phyloP scores from a whole-genome alignment of 495 filamentous ascomycete species.

The Aspergillus campestris region DNA sequence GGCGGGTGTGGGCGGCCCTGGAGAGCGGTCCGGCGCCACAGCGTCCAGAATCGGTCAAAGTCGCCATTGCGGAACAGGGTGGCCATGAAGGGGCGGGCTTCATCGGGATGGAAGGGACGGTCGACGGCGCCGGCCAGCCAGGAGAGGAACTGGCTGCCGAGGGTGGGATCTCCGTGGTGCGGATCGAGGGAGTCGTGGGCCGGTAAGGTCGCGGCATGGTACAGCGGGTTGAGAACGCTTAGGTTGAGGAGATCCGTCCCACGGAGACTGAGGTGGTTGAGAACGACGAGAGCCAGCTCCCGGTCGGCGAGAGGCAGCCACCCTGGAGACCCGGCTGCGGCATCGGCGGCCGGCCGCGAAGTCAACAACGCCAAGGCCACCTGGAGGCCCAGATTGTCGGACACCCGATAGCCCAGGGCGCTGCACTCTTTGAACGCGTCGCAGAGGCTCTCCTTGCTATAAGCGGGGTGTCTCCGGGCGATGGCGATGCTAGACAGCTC shows the following conservation, averaged over 20 bases:
- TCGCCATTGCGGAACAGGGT: conserved; percentile 26
- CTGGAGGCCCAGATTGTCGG: conserved; percentile 25
- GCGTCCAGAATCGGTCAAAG: conserved; percentile 52
- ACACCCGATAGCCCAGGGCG: conserved; percentile 24
- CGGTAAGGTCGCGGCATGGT: conserved; percentile 17
- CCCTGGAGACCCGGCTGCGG: conserved; percentile 1
- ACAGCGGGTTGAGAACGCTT: conserved; percentile 36
- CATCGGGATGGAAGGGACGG: conserved; percentile 38
- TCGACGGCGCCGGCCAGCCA: conserved; percentile 26
- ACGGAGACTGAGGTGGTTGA: conserved; percentile 37
- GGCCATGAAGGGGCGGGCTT: conserved; percentile 42
- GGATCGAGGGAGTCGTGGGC: conserved; percentile 7
- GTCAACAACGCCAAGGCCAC: conserved; percentile 31
- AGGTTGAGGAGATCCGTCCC: conserved; percentile 37
- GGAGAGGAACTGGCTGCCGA: conserved; percentile 1
- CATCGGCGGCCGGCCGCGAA: conserved; percentile 6
- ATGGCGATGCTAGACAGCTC: conserved; percentile 32
- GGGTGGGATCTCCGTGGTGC: neutral
- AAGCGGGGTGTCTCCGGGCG: conserved; percentile 28
- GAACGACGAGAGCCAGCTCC: conserved; percentile 34
- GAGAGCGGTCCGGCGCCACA: conserved; percentile 50
- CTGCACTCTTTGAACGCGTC: conserved; percentile 22
- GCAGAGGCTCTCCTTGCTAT: conserved; percentile 25
- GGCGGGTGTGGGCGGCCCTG: conserved; percentile 40
- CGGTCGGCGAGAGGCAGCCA: conserved; percentile 19